phyloP scores from a whole-genome alignment of 192 early-diverging fungal genomes.

The Coemansia sp. region DNA sequence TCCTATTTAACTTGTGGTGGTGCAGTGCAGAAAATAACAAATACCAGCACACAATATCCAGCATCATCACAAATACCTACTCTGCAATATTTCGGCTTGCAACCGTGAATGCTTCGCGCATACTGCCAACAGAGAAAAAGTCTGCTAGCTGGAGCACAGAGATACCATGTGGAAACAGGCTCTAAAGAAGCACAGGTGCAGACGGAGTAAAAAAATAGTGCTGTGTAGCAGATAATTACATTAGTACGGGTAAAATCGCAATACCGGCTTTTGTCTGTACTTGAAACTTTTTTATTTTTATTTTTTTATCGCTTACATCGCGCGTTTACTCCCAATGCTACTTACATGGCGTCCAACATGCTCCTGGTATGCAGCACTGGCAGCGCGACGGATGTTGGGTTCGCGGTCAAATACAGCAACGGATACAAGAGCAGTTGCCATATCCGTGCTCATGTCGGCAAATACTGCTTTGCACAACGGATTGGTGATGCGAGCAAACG shows the following conservation, averaged over 20 bases:
- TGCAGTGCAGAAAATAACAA: conserved; percentile 28
- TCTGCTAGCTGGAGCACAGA: conserved; percentile 87
- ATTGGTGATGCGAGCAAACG: conserved; percentile 90
- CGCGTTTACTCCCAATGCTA: background rate
- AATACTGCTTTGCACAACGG: conserved; percentile 59
- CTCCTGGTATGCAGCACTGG: conserved; percentile 96
- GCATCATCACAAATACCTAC: conserved; percentile 26
- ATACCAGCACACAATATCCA: background rate
- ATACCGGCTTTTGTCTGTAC: too few relatives aligned
- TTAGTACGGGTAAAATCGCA: background rate
- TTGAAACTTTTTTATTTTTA: background rate
- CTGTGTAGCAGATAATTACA: background rate
- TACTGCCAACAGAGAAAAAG: conserved; percentile 89
- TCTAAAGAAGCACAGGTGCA: conserved; percentile 45
- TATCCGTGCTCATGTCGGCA: conserved; percentile 58
- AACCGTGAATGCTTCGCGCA: conserved; percentile 69
- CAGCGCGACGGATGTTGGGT: conserved; percentile 87
- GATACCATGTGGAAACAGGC: conserved; percentile 91
- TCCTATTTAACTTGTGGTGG: background rate
- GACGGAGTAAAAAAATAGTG: background rate
- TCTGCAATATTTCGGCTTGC: conserved; percentile 73
- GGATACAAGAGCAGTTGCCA: conserved; percentile 77
- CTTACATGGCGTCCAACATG: conserved; percentile 86
- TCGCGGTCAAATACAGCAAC: conserved; percentile 91
- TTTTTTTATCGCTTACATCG: background rate